phyloP scores from a whole-genome alignment of 2,329 filamentous ascomycete genomes.

The Pseudogymnoascus sp. region DNA sequence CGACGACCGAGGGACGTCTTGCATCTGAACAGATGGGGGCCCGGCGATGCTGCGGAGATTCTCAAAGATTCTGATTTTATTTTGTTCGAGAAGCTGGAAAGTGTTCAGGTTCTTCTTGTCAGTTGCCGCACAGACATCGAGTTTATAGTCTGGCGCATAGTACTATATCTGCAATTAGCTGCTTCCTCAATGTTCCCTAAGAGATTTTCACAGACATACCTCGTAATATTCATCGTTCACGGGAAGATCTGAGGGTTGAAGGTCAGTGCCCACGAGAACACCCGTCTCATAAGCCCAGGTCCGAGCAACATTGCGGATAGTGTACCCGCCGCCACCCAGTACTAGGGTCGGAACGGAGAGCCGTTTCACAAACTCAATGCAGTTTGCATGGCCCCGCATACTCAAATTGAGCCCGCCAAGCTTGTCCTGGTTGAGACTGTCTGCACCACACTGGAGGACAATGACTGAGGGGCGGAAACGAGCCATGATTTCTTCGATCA shows the following conservation, averaged over 20 bases:
- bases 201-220: not conserved
- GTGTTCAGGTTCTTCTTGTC: slow-evolving; percentile 86
- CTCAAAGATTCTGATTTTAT: slow-evolving; percentile 74
- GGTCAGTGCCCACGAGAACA: slow-evolving; percentile 72
- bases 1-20: slow-evolving; percentile 61
- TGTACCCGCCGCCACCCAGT: slow-evolving; percentile 92
- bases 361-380: slow-evolving; percentile 83
- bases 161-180: slow-evolving; percentile 40
- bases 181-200: not conserved
- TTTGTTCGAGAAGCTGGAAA: slow-evolving; percentile 69
- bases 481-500: slow-evolving; percentile 78
- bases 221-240: slow-evolving; percentile 98
- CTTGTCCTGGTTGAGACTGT: slow-evolving; percentile 88
- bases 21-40: slow-evolving; percentile 85
- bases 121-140: slow-evolving; percentile 82
- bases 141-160: slow-evolving; percentile 82
- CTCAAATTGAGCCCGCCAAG: slow-evolving; percentile 96
- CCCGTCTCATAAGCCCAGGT: slow-evolving; percentile 98
- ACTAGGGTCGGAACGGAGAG: slow-evolving; percentile 80
- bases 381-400: slow-evolving; percentile 91
- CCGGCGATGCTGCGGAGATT: slow-evolving; percentile 81
- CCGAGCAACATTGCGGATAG: slow-evolving; percentile 93
- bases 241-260: slow-evolving; percentile 66
- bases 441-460: slow-evolving; percentile 91
- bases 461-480: slow-evolving; percentile 86